These are phyloP conservation scores for Trichoderma sp. DNA, from an alignment of 2,329 filamentous ascomycete genomes.

Conservation along the genomic window DNA sequence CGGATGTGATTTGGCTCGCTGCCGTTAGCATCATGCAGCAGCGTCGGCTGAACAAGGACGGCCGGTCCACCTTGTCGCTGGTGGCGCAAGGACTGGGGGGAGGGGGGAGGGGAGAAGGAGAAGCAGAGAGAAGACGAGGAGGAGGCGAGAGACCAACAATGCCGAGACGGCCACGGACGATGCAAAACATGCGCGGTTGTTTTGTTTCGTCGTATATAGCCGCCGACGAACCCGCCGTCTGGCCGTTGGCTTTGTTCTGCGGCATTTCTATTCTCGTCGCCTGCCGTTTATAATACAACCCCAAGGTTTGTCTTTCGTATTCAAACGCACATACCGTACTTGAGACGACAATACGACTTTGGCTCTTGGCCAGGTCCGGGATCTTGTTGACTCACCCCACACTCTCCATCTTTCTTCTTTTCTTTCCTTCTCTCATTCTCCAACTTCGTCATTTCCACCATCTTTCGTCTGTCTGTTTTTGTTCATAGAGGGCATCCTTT, in stretches of 20 bases:
- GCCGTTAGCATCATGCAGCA: background rate
- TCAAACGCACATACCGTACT: background rate
- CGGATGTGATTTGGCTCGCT: background rate
- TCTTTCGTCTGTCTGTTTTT: background rate
- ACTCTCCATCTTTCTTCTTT: background rate
- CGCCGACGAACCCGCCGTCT: slow-evolving; percentile 4
- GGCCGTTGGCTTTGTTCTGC: slow-evolving; percentile 1
- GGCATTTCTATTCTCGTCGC: slow-evolving; percentile 14
- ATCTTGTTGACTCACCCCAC: background rate
- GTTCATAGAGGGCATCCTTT: background rate
- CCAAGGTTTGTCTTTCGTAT: background rate
- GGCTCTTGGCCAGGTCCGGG: background rate
- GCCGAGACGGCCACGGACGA: background rate
- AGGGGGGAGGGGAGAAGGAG: background rate
- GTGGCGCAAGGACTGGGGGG: background rate
- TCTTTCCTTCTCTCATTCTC: background rate
- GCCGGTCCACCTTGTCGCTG: background rate
- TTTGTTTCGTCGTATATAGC: slow-evolving; percentile 19
- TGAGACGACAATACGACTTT: background rate
- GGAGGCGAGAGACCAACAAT: background rate
- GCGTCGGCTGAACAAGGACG: slow-evolving; percentile 3
- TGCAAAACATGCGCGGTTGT: slow-evolving; percentile 15
- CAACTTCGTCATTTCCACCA: background rate
- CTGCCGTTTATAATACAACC: background rate
- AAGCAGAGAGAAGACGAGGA: background rate